phyloP scores from a whole-genome alignment of 2,329 filamentous ascomycete genomes.

The Microcyclosporella mali region DNA sequence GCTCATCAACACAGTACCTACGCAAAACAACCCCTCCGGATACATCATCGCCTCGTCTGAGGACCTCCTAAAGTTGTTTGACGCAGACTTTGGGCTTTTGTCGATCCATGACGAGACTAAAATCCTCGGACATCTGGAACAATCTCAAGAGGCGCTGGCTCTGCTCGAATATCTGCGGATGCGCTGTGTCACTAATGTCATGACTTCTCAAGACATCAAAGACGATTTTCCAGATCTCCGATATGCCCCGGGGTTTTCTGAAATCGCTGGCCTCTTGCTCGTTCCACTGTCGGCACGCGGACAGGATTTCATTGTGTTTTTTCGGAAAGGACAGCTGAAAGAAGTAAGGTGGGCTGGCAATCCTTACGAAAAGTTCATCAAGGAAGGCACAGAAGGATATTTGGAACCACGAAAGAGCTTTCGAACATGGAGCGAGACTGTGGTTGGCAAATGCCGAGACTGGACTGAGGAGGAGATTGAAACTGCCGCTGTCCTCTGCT shows the following conservation, averaged over 20 bases:
- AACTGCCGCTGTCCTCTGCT: conserved; percentile 77
- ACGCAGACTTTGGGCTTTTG: conserved; percentile 78
- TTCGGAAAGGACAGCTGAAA: conserved; percentile 67
- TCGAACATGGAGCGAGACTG: conserved; percentile 72
- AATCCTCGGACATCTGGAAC: conserved; percentile 66
- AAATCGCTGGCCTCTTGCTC: conserved; percentile 71
- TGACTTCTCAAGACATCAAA: conserved; percentile 69
- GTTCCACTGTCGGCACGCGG: conserved; percentile 73
- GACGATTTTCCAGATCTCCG: conserved; percentile 74
- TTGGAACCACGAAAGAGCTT: conserved; percentile 76
- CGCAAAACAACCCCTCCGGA: conserved; percentile 73
- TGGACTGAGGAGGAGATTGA: conserved; percentile 88
- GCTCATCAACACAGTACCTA: conserved; percentile 77
- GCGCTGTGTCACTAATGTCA: conserved; percentile 65
- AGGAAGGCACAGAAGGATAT: conserved; percentile 65
- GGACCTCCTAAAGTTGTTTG: conserved; percentile 74
- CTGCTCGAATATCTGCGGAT: conserved; percentile 80
- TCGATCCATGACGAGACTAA: conserved; percentile 88
- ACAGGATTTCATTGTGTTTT: conserved; percentile 83
- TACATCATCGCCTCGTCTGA: conserved; percentile 89
- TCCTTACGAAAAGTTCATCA: conserved; percentile 71
- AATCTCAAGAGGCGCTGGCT: conserved; percentile 75
- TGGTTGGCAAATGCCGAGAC: conserved; percentile 74
- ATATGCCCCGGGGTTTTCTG: conserved; percentile 71
- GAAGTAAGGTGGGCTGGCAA: conserved; percentile 84